Conservation (phyloP, 2,329 filamentous ascomycete species). For the Alternaria solani region DNA sequence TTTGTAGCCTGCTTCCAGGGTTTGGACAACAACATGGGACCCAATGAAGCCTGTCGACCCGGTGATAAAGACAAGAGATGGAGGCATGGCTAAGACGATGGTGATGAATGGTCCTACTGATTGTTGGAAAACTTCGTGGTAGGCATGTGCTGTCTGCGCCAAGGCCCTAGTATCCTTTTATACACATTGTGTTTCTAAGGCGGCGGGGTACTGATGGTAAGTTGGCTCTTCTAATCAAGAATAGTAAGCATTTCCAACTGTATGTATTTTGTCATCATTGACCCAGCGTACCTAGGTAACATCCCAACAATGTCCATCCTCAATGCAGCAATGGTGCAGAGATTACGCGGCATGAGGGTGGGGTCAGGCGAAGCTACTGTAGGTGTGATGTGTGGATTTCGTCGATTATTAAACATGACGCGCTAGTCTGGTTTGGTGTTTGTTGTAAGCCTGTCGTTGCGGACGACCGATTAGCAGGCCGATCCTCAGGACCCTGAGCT, state of each 20-base stretch:
- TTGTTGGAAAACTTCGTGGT: neutral
- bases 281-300: too few species aligned
- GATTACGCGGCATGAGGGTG: too few species aligned
- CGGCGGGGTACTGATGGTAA: too few species aligned
- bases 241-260: neutral
- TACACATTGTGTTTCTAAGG: neutral
- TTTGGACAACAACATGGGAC: conserved; percentile 30
- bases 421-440: neutral
- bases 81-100: conserved; percentile 3
- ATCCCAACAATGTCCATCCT: neutral
- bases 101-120: neutral
- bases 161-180: neutral
- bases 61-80: conserved; percentile 38
- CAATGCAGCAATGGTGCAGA: neutral
- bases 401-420: neutral
- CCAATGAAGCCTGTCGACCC: conserved; percentile 42
- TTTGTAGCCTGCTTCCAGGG: conserved; percentile 34
- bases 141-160: too few species aligned
- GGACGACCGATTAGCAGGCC: neutral
- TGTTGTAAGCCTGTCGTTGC: neutral
- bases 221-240: accelerated
- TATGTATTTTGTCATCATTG: too few species aligned
- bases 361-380: too few species aligned
- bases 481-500: neutral
- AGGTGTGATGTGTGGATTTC: neutral